These are phyloP conservation scores for Coelastrella sp. DNA, from an alignment of 139 green algal species.

Conservation along the genomic window DNA sequence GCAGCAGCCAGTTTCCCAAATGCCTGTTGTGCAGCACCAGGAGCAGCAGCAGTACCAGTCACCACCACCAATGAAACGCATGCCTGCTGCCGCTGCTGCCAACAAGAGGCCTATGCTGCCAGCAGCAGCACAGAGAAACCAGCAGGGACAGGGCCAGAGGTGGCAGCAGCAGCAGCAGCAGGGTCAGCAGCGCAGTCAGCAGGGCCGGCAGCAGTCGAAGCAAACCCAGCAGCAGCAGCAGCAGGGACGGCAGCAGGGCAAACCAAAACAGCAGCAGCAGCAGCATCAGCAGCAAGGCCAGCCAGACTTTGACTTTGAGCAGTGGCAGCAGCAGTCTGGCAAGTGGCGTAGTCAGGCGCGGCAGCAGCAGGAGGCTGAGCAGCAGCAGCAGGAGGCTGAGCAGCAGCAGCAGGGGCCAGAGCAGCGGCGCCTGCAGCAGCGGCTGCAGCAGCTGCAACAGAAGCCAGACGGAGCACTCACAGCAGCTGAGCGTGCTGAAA, in stretches of 20 bases:
- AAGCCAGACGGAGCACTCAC: no score
- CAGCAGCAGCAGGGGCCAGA: constrained; percentile 13
- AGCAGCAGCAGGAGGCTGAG: no score
- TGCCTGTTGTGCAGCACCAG: no score
- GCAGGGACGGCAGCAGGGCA: not conserved
- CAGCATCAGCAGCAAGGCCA: not conserved
- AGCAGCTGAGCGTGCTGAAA: no score
- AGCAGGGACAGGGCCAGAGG: not conserved
- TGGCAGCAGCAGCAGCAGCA: not conserved
- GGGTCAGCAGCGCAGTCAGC: not conserved
- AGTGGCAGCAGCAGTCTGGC: not conserved
- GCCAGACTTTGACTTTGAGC: constrained; percentile 1
- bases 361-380: not conserved
- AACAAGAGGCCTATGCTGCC: not conserved
- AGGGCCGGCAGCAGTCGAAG: no score
- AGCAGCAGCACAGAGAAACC: not conserved
- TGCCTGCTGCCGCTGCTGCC: no score
- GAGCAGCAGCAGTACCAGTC: no score
- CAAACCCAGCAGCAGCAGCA: not conserved
- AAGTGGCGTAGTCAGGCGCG: not conserved
- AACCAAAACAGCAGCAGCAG: not conserved
- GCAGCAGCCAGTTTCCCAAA: no score
- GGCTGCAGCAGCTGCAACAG: not conserved
- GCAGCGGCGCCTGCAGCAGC: not conserved
- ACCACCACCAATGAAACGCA: no score